These are phyloP conservation scores for Aspergillus sp. DNA, from an alignment of 2,329 filamentous ascomycete species.

Conservation along the genomic window DNA sequence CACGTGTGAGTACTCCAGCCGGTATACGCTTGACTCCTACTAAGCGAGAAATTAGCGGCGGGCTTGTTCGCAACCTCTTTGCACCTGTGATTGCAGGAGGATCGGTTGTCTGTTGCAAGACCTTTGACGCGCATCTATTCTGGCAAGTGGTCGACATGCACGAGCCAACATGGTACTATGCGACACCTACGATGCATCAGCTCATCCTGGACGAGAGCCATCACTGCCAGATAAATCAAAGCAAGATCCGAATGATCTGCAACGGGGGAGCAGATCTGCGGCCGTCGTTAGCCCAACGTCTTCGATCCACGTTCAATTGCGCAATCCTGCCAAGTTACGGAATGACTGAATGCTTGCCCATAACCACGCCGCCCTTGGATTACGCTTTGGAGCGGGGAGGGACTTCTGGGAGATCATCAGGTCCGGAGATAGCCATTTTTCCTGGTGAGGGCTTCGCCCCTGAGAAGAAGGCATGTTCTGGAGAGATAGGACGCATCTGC, in stretches of 20 bases:
- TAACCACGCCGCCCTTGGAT: conserved; percentile 54
- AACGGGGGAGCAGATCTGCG: conserved; percentile 56
- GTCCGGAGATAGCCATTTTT: conserved; percentile 52
- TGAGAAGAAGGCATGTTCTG: conserved; percentile 17
- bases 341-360: conserved; percentile 61
- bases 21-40: neutral
- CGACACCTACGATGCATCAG: conserved; percentile 57
- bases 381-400: conserved; percentile 53
- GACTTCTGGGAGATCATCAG: conserved; percentile 53
- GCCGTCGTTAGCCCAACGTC: conserved; percentile 49
- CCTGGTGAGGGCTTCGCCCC: conserved; percentile 36
- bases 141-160: conserved; percentile 53
- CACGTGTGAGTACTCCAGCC: conserved; percentile 46
- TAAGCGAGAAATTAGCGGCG: conserved; percentile 38
- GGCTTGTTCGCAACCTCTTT: conserved; percentile 55
- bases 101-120: conserved; percentile 53
- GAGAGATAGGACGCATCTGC: conserved; percentile 48
- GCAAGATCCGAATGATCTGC: conserved; percentile 52
- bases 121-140: conserved; percentile 55
- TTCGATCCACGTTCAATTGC: conserved; percentile 52
- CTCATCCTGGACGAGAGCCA: conserved; percentile 50
- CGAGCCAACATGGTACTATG: conserved; percentile 57
- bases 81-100: conserved; percentile 55
- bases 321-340: conserved; percentile 56
- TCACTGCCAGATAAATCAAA: conserved; percentile 42